Conservation (phyloP, 129 eudicot species). For the Silybum marianum region DNA sequence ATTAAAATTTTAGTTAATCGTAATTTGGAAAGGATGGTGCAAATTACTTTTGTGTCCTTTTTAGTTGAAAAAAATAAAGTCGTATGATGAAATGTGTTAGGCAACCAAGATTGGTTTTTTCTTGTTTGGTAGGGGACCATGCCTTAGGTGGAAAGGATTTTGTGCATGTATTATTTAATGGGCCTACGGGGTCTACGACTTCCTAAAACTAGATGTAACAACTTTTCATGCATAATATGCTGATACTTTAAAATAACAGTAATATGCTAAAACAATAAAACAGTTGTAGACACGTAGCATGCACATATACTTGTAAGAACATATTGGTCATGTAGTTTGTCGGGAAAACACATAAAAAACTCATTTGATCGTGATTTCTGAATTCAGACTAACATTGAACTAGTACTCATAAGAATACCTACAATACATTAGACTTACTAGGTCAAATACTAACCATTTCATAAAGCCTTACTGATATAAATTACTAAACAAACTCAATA, state of each 20-base stretch:
- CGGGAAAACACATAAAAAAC: neutral
- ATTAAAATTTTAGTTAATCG: too few species aligned
- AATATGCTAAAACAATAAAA: neutral
- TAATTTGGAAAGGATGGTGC: neutral
- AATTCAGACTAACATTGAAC: too few species aligned
- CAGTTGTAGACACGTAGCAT: neutral
- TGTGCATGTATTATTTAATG: neutral
- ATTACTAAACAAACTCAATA: neutral
- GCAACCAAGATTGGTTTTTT: neutral
- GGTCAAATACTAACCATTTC: neutral
- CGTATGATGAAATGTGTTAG: neutral
- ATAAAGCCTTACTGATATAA: neutral
- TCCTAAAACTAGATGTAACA: neutral
- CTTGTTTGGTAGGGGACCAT: neutral
- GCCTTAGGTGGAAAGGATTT: neutral
- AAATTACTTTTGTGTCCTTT: neutral
- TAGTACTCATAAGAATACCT: neutral
- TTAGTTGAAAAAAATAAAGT: too few species aligned
- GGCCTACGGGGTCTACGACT: neutral
- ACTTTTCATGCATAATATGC: neutral
- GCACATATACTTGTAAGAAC: neutral
- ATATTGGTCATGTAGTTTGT: neutral
- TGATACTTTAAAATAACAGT: neutral
- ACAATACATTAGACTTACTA: neutral
- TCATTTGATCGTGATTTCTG: neutral